Percentiles rank a stretch among this genome's conserved stretches.
Conservation (phyloP, 352 stramenopile species). For the Phytophthora hybrid region DNA sequence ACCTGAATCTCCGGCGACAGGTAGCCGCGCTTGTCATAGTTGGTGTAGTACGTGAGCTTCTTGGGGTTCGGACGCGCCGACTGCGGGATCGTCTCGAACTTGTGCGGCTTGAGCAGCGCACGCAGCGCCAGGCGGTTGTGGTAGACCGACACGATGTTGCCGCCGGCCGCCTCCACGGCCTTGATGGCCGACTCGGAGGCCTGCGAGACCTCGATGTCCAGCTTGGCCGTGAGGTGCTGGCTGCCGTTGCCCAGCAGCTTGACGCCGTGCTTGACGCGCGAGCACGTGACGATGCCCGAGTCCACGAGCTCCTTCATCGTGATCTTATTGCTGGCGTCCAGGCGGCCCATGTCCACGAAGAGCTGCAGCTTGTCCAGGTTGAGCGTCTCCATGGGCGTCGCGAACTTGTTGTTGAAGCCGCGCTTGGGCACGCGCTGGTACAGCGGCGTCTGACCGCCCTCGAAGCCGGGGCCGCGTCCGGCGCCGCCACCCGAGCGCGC, state of each 20-base stretch:
- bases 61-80: constrained; percentile 94
- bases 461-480: constrained; percentile 92
- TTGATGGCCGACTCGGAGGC: constrained; percentile 91
- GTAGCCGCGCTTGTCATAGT: constrained; percentile 97
- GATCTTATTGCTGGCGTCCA: constrained; percentile 92
- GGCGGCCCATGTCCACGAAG: constrained; percentile 97
- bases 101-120: constrained; percentile 95
- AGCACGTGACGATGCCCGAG: constrained; percentile 89
- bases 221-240: constrained; percentile 85
- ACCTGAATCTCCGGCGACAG: constrained; percentile 97
- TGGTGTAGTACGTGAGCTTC: constrained; percentile 97
- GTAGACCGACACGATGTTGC: constrained; percentile 97
- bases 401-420: constrained; percentile 97
- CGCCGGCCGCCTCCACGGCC: constrained; percentile 94
- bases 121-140: constrained; percentile 97
- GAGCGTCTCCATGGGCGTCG: constrained; percentile 91
- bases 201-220: constrained; percentile 96
- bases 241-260: constrained; percentile 94
- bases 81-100: constrained; percentile 95
- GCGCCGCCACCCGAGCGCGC: constrained; percentile 88
- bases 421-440: constrained; percentile 98
- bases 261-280: constrained; percentile 95
- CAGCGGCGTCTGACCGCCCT: constrained; percentile 98
- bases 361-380: constrained; percentile 96
- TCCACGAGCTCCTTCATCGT: constrained; percentile 95